These are phyloP conservation scores for Wickerhamomyces queroliae DNA, from an alignment of 805 yeast genomes.

Conservation along the genomic window DNA sequence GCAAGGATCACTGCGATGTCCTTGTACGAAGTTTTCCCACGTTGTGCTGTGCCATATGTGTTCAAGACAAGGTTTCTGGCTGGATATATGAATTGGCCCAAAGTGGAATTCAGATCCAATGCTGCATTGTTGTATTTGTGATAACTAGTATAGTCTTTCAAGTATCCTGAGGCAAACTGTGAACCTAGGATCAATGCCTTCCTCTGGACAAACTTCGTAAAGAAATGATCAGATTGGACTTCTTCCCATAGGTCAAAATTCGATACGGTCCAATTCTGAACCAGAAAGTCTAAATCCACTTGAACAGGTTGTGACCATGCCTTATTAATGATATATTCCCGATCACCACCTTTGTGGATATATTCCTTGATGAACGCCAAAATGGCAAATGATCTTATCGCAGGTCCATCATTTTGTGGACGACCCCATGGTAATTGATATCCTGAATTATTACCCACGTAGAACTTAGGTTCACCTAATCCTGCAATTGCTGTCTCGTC, in stretches of 20 bases:
- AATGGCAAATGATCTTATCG: conserved; percentile 56
- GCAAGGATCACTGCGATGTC: neutral
- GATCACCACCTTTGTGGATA: conserved; percentile 1
- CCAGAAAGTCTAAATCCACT: conserved; percentile 56
- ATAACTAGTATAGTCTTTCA: conserved; percentile 8
- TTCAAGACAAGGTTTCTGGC: neutral
- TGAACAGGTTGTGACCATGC: conserved; percentile 18
- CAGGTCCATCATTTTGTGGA: conserved; percentile 81
- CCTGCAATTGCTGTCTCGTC: neutral
- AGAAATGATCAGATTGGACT: conserved; percentile 54
- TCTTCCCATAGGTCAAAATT: conserved; percentile 84
- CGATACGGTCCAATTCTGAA: conserved; percentile 41
- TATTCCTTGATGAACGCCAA: conserved; percentile 19
- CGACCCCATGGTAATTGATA: conserved; percentile 67
- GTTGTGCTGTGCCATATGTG: neutral
- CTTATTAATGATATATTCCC: conserved; percentile 34
- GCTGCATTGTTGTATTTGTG: neutral
- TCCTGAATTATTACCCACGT: conserved; percentile 39
- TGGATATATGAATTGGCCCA: neutral
- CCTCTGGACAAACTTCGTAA: conserved; percentile 59
- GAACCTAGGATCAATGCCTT: conserved; percentile 51
- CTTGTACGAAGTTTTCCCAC: neutral
- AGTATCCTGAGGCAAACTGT: conserved; percentile 20
- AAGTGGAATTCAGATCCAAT: neutral
- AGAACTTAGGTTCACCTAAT: conserved; percentile 74